phyloP scores from a whole-genome alignment of 2,329 filamentous ascomycete genomes.

The Kalaharituber pfeilii region DNA sequence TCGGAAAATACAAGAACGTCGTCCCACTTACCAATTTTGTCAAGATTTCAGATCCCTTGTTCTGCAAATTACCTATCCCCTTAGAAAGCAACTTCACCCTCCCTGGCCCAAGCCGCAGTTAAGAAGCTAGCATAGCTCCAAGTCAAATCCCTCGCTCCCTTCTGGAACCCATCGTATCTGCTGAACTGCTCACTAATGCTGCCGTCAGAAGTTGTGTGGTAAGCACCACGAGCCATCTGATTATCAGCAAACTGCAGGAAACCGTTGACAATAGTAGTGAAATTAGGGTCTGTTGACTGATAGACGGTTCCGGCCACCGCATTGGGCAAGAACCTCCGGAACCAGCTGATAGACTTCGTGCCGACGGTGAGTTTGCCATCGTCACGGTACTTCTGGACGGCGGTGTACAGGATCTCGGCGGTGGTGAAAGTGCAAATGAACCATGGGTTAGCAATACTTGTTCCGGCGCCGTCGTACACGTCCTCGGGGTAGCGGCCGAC shows the following conservation, averaged over 20 bases:
- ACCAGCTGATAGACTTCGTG: conserved; percentile 50
- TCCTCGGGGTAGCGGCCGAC: conserved; percentile 55
- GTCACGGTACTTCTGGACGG: conserved; percentile 52
- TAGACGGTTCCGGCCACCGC: conserved; percentile 49
- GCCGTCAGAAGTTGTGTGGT: conserved; percentile 42
- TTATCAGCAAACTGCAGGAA: conserved; percentile 46
- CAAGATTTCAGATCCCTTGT: no score
- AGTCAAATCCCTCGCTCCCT: conserved; percentile 45
- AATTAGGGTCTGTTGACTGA: conserved; percentile 37
- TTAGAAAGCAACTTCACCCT: conserved; percentile 5
- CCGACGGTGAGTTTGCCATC: conserved; percentile 47
- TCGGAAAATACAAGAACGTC: no score
- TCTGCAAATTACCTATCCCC: not conserved
- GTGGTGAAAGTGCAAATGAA: conserved; percentile 59
- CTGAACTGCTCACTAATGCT: conserved; percentile 50
- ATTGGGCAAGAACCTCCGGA: conserved; percentile 44
- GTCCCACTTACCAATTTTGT: no score
- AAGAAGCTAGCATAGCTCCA: conserved; percentile 60
- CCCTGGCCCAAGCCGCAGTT: conserved; percentile 29
- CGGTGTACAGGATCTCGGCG: conserved; percentile 64
- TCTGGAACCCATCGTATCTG: conserved; percentile 29
- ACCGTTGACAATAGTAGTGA: conserved; percentile 39
- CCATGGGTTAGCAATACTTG: conserved; percentile 47
- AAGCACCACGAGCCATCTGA: conserved; percentile 33
- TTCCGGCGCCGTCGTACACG: conserved; percentile 47